Base-by-base conservation (phyloP, 148 eudicot species). In the Chenopodium album region DNA sequence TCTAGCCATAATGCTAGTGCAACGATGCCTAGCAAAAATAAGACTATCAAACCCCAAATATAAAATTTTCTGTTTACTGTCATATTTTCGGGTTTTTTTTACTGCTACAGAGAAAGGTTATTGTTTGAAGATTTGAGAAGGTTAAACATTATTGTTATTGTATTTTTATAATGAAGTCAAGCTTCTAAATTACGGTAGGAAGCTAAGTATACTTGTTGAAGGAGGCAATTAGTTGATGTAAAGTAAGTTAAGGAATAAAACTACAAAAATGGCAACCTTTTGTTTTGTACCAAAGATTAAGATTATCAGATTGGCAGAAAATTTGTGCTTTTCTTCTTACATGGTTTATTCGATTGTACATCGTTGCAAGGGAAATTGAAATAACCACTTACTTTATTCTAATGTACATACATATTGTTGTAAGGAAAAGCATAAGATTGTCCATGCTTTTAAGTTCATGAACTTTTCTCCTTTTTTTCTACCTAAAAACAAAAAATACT, bases 281-380 rank as follows among this genome's bases (percentile, higher is more conserved):
- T 16, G n/a, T 1, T 66, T 65, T 78, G 13, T 47, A 16, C 47
- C 60, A 44, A 11, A 44, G 56, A 65, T 63, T 16, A 63, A 29
- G 28, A 48, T 68, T 74, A 60, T 63, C 17, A 78, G 23, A 64
- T 56, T 77, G 44, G 23, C 28, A 20, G 20, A 44, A 66, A 46
- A 11, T 20, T 56, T 78, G 64, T 78, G 81, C 81, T 54, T 78
- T 78, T 78, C 81, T 78, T 78, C 29, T 34, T 78, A 60, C 59
- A 22, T 67, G 28, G 71, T 17, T 41, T 29, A 54, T 54, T 76
- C 23, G 13, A 56, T 28, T 22, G 23, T 62, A 26, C 66, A 22
- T 62, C 7, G 66, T 2, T 56, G 54, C 1, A 50, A 11, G 52
- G 52, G 14, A 12, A 50, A 10, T 41, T 41, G 44, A 41, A 8